These are phyloP conservation scores for Noccaea bulbosa DNA, from an alignment of 345 rosid genomes.

Conservation along the genomic window DNA sequence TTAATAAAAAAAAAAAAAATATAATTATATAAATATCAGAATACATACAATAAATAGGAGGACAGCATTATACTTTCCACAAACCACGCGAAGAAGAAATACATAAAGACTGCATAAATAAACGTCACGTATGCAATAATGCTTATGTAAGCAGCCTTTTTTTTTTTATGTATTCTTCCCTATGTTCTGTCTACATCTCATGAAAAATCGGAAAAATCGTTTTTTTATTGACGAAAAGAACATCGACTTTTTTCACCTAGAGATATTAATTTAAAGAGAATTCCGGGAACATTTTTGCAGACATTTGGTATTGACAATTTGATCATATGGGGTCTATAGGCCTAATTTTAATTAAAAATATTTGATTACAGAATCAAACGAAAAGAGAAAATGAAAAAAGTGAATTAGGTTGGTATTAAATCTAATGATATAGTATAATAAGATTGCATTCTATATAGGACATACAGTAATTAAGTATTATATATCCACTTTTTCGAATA, in stretches of 20 bases:
- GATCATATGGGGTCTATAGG: slow-evolving; percentile 20
- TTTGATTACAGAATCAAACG: not conserved
- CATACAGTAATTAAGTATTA: too few species aligned
- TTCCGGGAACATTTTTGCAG: slow-evolving; percentile 13
- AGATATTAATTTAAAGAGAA: not conserved
- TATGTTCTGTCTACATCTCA: slow-evolving; percentile 16
- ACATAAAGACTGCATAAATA: slow-evolving; percentile 5
- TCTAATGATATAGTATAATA: too few species aligned
- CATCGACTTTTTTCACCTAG: slow-evolving; percentile 26
- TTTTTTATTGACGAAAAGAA: slow-evolving; percentile 13
- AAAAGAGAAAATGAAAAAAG: not conserved
- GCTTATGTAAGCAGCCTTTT: slow-evolving; percentile 40
- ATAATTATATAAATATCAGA: not conserved
- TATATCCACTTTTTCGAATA: too few species aligned
- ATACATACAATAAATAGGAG: slow-evolving; percentile 8
- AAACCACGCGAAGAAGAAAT: slow-evolving; percentile 27
- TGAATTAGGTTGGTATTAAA: too few species aligned
- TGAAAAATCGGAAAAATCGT: slow-evolving; percentile 1
- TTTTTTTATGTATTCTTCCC: slow-evolving; percentile 10
- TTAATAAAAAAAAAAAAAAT: too few species aligned
- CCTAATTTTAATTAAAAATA: slow-evolving; percentile 13
- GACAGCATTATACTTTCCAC: not conserved
- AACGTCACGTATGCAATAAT: slow-evolving; percentile 38
- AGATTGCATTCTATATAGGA: too few species aligned
- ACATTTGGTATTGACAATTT: slow-evolving; percentile 40